Evolutionary conservation across 2,329 filamentous ascomycete genomes (phyloP).

Genomic region (Emmonsia crescens): DNA sequence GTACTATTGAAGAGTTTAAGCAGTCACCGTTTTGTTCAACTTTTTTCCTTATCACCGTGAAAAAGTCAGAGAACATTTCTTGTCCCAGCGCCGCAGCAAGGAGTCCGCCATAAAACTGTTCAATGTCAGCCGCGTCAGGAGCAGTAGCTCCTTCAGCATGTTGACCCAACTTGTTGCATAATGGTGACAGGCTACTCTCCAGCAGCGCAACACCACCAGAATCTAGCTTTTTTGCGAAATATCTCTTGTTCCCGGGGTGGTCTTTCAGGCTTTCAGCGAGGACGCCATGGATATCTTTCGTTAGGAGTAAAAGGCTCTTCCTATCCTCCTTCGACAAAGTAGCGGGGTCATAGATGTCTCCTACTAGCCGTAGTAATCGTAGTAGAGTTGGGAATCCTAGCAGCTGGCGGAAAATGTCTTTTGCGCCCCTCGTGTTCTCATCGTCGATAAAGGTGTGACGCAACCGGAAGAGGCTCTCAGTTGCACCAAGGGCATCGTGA

Average conservation of each 20-base stretch:
- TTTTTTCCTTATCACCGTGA: conserved; percentile 34
- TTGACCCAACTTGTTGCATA: conserved; percentile 45
- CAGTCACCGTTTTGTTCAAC: conserved; percentile 18
- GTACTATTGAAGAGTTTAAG: neutral
- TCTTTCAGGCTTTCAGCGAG: conserved; percentile 64
- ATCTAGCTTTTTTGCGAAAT: conserved; percentile 67
- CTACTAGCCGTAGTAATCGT: conserved; percentile 56
- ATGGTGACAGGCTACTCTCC: conserved; percentile 58
- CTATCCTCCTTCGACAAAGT: conserved; percentile 50
- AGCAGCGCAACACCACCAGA: conserved; percentile 69
- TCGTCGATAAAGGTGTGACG: conserved; percentile 52
- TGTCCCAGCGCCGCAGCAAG: conserved; percentile 73
- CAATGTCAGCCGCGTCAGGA: conserved; percentile 40
- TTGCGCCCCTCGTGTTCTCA: conserved; percentile 41
- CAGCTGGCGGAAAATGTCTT: conserved; percentile 75
- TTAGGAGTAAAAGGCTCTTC: conserved; percentile 56
- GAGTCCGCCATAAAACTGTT: conserved; percentile 74
- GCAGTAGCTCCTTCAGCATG: conserved; percentile 9
- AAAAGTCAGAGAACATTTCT: conserved; percentile 60
- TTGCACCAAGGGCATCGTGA: conserved; percentile 33
- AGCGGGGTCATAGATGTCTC: conserved; percentile 60
- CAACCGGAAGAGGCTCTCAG: conserved; percentile 52
- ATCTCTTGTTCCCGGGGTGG: conserved; percentile 77
- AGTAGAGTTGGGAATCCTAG: conserved; percentile 68
- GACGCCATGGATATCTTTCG: conserved; percentile 47